phyloP scores from a whole-genome alignment of 2,329 filamentous ascomycete species.

The Pseudogymnoascus sp. region DNA sequence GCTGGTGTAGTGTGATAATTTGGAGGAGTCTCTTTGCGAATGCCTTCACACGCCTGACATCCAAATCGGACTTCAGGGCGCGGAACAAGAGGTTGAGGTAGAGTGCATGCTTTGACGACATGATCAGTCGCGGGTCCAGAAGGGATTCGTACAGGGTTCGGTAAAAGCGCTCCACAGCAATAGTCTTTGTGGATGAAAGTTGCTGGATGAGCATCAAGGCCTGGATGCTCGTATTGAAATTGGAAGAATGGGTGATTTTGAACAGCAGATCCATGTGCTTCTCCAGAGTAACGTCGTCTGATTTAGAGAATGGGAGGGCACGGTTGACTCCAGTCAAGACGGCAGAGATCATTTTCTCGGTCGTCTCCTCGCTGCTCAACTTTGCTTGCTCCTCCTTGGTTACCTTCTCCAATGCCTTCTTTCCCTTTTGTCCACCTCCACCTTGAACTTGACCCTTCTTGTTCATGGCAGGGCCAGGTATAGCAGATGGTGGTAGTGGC shows the following conservation, averaged over 20 bases:
- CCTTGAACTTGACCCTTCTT: constrained; percentile 43
- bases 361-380: constrained; percentile 38
- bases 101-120: constrained; percentile 88
- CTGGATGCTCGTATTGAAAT: constrained; percentile 98
- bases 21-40: constrained; percentile 93
- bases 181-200: constrained; percentile 68
- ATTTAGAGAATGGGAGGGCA: constrained; percentile 83
- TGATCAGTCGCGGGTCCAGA: constrained; percentile 76
- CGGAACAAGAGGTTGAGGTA: constrained; percentile 90
- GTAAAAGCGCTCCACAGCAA: constrained; percentile 86
- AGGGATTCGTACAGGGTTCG: constrained; percentile 91
- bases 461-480: constrained; percentile 36
- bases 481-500: constrained; percentile 28
- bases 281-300: constrained; percentile 70
- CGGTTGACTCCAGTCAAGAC: constrained; percentile 92
- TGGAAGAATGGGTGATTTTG: constrained; percentile 91
- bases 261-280: constrained; percentile 90
- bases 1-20: constrained; percentile 77
- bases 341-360: constrained; percentile 86
- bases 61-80: constrained; percentile 81
- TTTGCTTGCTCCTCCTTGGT: constrained; percentile 32
- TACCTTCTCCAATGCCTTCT: constrained; percentile 38
- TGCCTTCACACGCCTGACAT: constrained; percentile 83
- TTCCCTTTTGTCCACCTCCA: constrained; percentile 42
- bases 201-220: constrained; percentile 93